These are phyloP conservation scores for Phialophora verrucosa DNA, from an alignment of 2,329 filamentous ascomycete genomes.

Conservation along the genomic window DNA sequence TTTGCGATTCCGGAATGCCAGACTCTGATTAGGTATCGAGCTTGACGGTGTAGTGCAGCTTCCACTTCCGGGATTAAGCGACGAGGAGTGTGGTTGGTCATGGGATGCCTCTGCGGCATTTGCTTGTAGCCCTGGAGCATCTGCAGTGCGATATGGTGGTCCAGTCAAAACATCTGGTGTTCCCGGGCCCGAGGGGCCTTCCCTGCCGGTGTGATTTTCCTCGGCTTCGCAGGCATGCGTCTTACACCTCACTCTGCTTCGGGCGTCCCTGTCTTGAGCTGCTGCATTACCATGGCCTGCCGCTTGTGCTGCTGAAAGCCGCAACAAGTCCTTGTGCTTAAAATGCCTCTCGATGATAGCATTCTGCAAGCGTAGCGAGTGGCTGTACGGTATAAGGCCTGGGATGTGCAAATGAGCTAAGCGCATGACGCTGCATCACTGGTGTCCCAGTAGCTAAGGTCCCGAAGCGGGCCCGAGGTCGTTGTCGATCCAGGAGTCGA, in stretches of 20 bases:
- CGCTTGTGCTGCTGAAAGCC: neutral
- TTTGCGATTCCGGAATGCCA: neutral
- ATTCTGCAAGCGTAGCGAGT: constrained; percentile 63
- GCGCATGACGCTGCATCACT: constrained; percentile 27
- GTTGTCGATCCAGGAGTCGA: neutral
- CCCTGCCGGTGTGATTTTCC: neutral
- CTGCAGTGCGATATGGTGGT: neutral
- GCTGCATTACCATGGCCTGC: constrained; percentile 4
- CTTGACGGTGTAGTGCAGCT: neutral
- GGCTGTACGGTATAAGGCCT: constrained; percentile 59
- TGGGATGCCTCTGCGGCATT: neutral
- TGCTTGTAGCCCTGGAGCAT: neutral
- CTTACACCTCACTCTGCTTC: neutral
- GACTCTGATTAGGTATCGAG: neutral
- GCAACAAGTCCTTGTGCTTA: constrained; percentile 31
- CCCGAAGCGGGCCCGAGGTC: neutral
- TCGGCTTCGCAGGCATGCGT: neutral
- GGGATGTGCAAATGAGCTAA: constrained; percentile 63
- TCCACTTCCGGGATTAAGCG: constrained; percentile 1
- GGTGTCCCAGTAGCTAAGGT: neutral
- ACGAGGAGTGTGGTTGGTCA: neutral
- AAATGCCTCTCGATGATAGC: constrained; percentile 47
- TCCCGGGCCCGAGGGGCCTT: neutral
- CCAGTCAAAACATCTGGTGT: neutral
- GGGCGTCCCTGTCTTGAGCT: neutral